These are phyloP conservation scores for Schizosaccharomyces japonicus DNA, from an alignment of 805 yeast genomes.

Conservation along the genomic window DNA sequence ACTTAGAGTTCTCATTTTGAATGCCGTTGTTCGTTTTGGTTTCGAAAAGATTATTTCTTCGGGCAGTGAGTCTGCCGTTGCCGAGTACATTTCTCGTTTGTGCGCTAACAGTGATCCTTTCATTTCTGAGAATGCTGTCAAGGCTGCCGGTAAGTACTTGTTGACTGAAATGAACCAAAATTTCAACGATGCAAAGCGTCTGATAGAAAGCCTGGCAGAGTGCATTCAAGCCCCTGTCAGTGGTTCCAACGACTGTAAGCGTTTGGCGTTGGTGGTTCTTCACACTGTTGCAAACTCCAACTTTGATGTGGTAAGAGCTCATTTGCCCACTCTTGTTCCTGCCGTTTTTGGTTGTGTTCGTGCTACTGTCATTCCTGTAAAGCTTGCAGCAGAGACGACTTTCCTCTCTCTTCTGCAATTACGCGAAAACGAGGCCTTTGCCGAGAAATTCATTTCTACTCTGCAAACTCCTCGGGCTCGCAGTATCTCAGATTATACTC, in stretches of 20 bases:
- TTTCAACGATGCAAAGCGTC: slow-evolving; percentile 16
- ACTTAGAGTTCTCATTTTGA: background rate
- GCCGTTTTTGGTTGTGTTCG: slow-evolving; percentile 62
- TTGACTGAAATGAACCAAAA: slow-evolving; percentile 21
- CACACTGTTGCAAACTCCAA: slow-evolving; percentile 52
- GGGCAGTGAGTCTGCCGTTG: slow-evolving; percentile 28
- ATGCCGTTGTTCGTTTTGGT: slow-evolving; percentile 1
- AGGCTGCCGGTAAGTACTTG: slow-evolving; percentile 63
- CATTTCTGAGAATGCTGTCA: slow-evolving; percentile 38
- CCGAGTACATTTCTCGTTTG: slow-evolving; percentile 25
- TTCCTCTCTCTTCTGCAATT: slow-evolving; percentile 47
- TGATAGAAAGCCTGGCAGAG: slow-evolving; percentile 30
- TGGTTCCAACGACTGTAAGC: slow-evolving; percentile 49
- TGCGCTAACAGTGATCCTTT: slow-evolving; percentile 19
- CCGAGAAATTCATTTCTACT: slow-evolving; percentile 32
- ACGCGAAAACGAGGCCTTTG: slow-evolving; percentile 34
- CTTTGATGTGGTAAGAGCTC: slow-evolving; percentile 27
- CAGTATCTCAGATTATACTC: slow-evolving; percentile 68
- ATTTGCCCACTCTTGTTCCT: slow-evolving; percentile 37
- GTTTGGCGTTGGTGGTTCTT: slow-evolving; percentile 50
- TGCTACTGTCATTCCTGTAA: slow-evolving; percentile 73
- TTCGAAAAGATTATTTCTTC: slow-evolving; percentile 18
- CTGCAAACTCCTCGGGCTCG: slow-evolving; percentile 21
- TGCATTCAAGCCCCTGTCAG: slow-evolving; percentile 30
- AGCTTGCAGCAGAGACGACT: slow-evolving; percentile 83